Base-by-base conservation (phyloP, 2,329 filamentous ascomycete species). In the Diaporthe citriasiana region DNA sequence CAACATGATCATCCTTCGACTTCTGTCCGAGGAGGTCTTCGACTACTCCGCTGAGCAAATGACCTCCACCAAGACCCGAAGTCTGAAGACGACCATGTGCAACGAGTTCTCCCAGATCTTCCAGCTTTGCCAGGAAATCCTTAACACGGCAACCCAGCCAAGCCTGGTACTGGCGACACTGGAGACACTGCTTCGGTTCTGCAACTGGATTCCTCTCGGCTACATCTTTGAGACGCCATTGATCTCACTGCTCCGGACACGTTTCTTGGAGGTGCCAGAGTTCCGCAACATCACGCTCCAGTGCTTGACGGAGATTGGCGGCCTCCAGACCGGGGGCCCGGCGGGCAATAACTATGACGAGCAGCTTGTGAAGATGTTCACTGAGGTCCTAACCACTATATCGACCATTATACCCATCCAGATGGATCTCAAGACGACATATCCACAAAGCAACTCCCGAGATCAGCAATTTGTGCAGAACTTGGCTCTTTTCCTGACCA, bases 381-480 rank as follows among this genome's bases (percentile, higher is more conserved):
- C 97, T 56, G 96, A 98, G 82, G 97, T 97, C 30, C 86, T 99
- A 78, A 97, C 94, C 15, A 95, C 94, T 45, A 97, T 99, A 79
- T 93, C 96, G 27, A 94, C 93, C 80, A 98, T 98, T 79, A 97
- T 99, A 69, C 97, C 97, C 4, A 87, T 98, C 55, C 91, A 94
- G 9, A 89, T 98, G 77, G 95, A 98, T 80, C 89, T 99, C 73
- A 98, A 97, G 87, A 89, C 91, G 76, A 98, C 95, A 19, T 99
- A 98, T 80, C 93, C 93, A 27, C 92, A 92, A 76, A 98, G 96
- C 84, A 98, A 98, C 84, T 93, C 95, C 55, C 91, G 92, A 80
- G 97, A 99, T 79, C 97, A 99, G 82, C 96, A 99, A 82, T 99
- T 99, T 81, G 95, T 99, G 69, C 95, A 98, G 83, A 98, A 99